phyloP scores from a whole-genome alignment of 805 yeast genomes.

The Nakazawaea holstii region DNA sequence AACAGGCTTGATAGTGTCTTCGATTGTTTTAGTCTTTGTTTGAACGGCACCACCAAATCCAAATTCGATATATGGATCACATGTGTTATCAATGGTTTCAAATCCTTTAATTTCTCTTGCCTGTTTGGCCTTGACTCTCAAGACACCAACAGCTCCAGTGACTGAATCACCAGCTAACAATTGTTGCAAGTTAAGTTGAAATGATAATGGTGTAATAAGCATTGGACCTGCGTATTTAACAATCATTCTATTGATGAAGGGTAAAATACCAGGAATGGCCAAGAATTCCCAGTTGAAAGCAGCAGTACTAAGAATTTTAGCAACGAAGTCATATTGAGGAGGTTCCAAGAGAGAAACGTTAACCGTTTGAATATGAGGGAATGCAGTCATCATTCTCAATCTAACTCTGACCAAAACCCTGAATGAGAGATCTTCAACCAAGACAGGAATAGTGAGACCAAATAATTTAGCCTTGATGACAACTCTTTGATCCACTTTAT shows the following conservation, averaged over 20 bases:
- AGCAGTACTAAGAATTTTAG: conserved; percentile 72
- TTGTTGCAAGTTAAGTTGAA: conserved; percentile 90
- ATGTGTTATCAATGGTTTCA: conserved; percentile 65
- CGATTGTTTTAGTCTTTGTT: conserved; percentile 64
- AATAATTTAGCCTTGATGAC: conserved; percentile 77
- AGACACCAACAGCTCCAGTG: conserved; percentile 81
- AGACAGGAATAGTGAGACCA: conserved; percentile 76
- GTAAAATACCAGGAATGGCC: conserved; percentile 79
- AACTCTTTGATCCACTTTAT: conserved; percentile 75
- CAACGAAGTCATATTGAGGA: conserved; percentile 82
- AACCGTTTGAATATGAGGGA: conserved; percentile 91
- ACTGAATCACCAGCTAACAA: conserved; percentile 76
- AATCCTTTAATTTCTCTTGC: conserved; percentile 70
- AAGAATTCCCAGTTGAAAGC: conserved; percentile 84
- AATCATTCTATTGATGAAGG: conserved; percentile 80
- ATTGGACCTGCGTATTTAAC: conserved; percentile 85
- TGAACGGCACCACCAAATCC: conserved; percentile 53
- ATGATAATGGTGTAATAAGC: conserved; percentile 82
- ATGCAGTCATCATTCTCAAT: conserved; percentile 81
- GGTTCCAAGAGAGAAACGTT: conserved; percentile 81
- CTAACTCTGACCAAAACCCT: conserved; percentile 72
- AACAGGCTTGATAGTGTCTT: conserved; percentile 64
- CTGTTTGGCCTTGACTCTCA: conserved; percentile 59
- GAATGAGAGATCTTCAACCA: conserved; percentile 76
- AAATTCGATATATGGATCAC: conserved; percentile 85